These are phyloP conservation scores for Cryptosporidium ryanae DNA, from an alignment of 169 alveolate species.

Conservation along the genomic window DNA sequence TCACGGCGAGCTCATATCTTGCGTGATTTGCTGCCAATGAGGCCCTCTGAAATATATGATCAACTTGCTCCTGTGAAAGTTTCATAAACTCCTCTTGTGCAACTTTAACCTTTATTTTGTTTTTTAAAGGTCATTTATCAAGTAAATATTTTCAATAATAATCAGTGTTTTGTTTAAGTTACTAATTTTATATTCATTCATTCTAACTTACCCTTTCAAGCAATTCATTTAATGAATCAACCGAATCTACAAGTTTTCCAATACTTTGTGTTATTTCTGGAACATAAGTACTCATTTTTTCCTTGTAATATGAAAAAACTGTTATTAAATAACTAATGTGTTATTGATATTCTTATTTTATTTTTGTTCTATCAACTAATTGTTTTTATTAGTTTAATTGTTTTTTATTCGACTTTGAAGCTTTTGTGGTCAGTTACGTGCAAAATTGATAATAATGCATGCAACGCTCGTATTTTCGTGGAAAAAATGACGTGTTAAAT, in stretches of 20 bases:
- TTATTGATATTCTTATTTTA: background rate
- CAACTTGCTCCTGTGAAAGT: conserved; percentile 75
- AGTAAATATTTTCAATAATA: no score
- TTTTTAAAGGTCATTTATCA: no score
- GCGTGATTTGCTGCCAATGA: conserved; percentile 75
- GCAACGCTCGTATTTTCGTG: conserved; percentile 60
- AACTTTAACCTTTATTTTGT: conserved; percentile 26
- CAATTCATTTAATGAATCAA: conserved; percentile 56
- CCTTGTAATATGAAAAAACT: background rate
- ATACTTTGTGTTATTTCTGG: conserved; percentile 71
- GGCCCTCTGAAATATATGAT: conserved; percentile 68
- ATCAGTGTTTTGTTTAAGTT: background rate
- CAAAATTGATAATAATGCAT: conserved; percentile 11
- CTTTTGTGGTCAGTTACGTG: background rate
- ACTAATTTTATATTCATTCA: background rate
- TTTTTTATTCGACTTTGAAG: background rate
- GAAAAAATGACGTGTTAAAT: background rate
- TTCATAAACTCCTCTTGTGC: conserved; percentile 65
- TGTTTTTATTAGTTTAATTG: background rate
- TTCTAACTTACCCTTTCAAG: conserved; percentile 58
- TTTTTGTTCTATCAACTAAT: background rate
- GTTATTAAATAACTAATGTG: background rate
- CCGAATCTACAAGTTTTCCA: conserved; percentile 70
- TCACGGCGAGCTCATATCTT: conserved; percentile 69
- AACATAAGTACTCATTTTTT: conserved; percentile 43